phyloP scores from a whole-genome alignment of 768 basidiomycete species.

The Obba rivulosa region DNA sequence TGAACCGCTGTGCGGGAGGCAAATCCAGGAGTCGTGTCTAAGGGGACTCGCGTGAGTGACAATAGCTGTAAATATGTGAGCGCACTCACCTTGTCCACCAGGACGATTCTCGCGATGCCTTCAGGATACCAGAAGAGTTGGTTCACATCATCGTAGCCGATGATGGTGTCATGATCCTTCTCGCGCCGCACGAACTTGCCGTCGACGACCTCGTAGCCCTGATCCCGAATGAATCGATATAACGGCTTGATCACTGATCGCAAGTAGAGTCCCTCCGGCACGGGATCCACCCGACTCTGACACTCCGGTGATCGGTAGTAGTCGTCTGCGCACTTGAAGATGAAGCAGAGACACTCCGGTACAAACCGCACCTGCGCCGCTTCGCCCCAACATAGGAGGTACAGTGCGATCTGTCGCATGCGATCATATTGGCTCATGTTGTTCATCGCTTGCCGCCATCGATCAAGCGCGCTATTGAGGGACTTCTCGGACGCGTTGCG shows the following conservation, averaged over 20 bases:
- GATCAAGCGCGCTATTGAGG: slow-evolving; percentile 77
- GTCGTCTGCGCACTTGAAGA: slow-evolving; percentile 99
- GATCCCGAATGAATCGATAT: slow-evolving; percentile 95
- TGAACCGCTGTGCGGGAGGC: slow-evolving; percentile 87
- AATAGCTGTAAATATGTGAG: neutral
- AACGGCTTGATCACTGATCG: slow-evolving; percentile 87
- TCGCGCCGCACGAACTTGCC: slow-evolving; percentile 93
- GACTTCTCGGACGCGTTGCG: slow-evolving; percentile 52
- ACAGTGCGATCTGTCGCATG: slow-evolving; percentile 92
- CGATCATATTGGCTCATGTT: slow-evolving; percentile 99
- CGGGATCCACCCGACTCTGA: slow-evolving; percentile 85
- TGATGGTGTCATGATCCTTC: slow-evolving; percentile 88
- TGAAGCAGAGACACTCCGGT: slow-evolving; percentile 96
- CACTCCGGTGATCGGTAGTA: slow-evolving; percentile 99
- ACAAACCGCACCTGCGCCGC: slow-evolving; percentile 95
- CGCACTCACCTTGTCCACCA: slow-evolving; percentile 73
- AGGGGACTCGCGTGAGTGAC: neutral
- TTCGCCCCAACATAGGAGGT: slow-evolving; percentile 96
- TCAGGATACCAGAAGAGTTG: slow-evolving; percentile 99
- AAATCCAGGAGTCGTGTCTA: slow-evolving; percentile 92
- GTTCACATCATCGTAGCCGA: slow-evolving; percentile 99
- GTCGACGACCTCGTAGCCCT: slow-evolving; percentile 94
- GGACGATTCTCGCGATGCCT: slow-evolving; percentile 87
- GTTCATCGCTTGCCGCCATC: slow-evolving; percentile 98
- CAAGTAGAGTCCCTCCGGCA: slow-evolving; percentile 94